Base-by-base conservation (phyloP, 768 basidiomycete species). In the Dentipellis sp. region DNA sequence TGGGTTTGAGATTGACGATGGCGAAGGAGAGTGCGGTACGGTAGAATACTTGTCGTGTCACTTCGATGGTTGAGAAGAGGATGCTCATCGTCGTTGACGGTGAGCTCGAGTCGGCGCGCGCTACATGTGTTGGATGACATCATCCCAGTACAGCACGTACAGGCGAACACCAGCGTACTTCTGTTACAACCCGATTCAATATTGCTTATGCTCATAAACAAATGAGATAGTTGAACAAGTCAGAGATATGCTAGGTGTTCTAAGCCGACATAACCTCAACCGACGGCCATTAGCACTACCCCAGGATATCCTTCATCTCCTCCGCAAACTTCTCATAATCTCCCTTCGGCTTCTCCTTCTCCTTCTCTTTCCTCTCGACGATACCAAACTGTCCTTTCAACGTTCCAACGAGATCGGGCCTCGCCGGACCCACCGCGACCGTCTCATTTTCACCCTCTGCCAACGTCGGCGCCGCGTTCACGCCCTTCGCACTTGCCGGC, bases 1-100 rank as follows among this genome's bases (percentile, higher is more conserved):
- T 84, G 1, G 94, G 95, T 64, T 93, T 97, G 58, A 97, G 81
- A 67, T 98, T 98, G 48, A 97, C 94, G 59, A 97, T 86, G 1
- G 90, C 95, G 68, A 80, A 88, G 0, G 88, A 82, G 11, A 88
- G 75, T 1, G 80, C 62, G 3, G 82, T 78, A 22, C 81, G 78
- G 64, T 87, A 85, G 69, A 94, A 91, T 0, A 75, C 81, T 66
- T 91, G 89, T 42, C 77, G 76, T 5, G 86, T 82, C 10, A 91
- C 88, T 59, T 91, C 88, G 53, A 91, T 82, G 1, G 86, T 83
- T 9, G 88, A 88, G 72, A 91, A 91, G 52, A 91, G 67, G 29
- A 89, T 48, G 42, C 42, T 45, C 42, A 45, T 45, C 42, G 42
- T 45, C n/a, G 42, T n/a, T 45, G 7, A 19, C 42, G 42, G 3